Conservation (phyloP, 768 basidiomycete genomes). For the Agrocybe pediades region DNA sequence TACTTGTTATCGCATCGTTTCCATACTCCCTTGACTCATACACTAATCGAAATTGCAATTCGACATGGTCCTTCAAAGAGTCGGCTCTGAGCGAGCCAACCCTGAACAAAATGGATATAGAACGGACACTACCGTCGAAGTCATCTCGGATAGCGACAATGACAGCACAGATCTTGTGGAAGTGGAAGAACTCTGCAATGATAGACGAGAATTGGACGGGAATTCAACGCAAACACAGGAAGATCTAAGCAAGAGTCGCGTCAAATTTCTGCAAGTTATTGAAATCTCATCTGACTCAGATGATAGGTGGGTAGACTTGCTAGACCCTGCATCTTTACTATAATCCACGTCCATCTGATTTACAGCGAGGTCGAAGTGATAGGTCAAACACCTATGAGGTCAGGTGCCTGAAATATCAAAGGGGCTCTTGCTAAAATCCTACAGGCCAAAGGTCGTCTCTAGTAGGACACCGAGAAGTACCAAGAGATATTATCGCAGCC, state of each 20-base stretch:
- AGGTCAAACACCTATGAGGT: not conserved
- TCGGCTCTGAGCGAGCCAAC: not conserved
- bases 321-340: not conserved
- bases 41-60: not conserved
- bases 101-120: not conserved
- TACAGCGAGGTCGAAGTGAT: not conserved
- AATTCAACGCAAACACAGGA: no score
- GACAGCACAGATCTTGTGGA: no score
- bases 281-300: slow-evolving; percentile 49
- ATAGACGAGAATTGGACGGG: not conserved
- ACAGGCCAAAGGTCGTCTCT: not conserved
- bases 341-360: not conserved
- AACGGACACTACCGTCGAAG: slow-evolving; percentile 23
- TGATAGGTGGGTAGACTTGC: slow-evolving; percentile 9
- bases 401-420: not conserved
- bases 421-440: not conserved
- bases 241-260: not conserved
- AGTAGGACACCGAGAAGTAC: slow-evolving; percentile 9
- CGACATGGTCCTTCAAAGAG: not conserved
- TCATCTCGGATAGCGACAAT: slow-evolving; percentile 54
- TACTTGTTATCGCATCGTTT: no score
- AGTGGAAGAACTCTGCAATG: slow-evolving; percentile 43
- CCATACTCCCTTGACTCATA: not conserved
- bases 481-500: slow-evolving; percentile 21
- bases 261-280: slow-evolving; percentile 39